Evolutionary conservation across 2,329 filamentous ascomycete genomes (phyloP), one percentile per base, ranked within the genome.

Genomic region (Aschersonia sp.): DNA sequence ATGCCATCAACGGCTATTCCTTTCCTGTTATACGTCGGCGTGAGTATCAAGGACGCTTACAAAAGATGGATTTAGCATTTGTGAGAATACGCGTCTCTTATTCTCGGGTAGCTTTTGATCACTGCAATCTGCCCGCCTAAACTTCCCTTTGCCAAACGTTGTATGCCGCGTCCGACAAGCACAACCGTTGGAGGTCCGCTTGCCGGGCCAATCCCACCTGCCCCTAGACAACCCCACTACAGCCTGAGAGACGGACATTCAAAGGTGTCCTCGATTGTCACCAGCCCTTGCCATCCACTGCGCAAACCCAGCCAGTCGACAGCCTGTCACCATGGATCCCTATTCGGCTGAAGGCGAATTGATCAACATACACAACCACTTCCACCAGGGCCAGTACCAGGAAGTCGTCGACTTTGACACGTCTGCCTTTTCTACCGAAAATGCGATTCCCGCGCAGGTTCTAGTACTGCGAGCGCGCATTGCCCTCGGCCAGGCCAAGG

Each of bases 341-440:
- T 84, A 81, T 64, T 83, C 79, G 44, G 73, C 79, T 53, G 80
- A 84, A 66, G 79, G 79, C 67, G 81, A 84, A 69, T 68, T 84
- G 57, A 76, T 84, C 63, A 83, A 81, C 67, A 76, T 84, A 54
- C 78, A 83, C 69, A 83, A 77, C 66, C 66, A 78, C 66, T 84
- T 83, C 68, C 75, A 83, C 64, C 78, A 83, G 65, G 88, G 86
- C 61, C 89, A 94, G 72, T 95, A 87, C 74, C 77, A 86, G 60
- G 74, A 83, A 60, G 89, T 94, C 53, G 66, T 94, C 66, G 83
- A 92, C 69, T 94, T 88, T 68, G 84, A 94, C 66, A 83, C 81
- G 42, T 80, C 83, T 5, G 73, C 81, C 50, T 83, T 97, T 60
- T 92, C 86, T 43, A 56, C 81, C 53, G 79, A 84, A 58, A 95